Percentiles rank a stretch among this genome's conserved stretches.
phyloP scores from a whole-genome alignment of 805 yeast species.

The Ogataea pini region DNA sequence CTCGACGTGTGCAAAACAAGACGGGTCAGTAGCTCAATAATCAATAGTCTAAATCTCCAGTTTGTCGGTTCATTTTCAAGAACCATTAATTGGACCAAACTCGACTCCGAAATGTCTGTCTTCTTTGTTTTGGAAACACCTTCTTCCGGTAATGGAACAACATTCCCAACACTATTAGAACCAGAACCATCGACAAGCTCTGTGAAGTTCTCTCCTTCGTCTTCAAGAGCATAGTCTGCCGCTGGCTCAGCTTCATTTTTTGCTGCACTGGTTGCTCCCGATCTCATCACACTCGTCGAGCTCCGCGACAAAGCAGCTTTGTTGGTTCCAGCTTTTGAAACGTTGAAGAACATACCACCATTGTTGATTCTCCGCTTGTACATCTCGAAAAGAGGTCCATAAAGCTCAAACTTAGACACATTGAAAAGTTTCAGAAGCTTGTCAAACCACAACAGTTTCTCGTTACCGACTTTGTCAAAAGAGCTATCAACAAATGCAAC shows the following conservation, averaged over 20 bases:
- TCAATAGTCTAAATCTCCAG: slow-evolving; percentile 55
- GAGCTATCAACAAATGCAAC: slow-evolving; percentile 25
- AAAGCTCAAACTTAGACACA: slow-evolving; percentile 26
- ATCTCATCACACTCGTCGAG: background rate
- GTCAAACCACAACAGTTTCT: slow-evolving; percentile 31
- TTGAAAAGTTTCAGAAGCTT: slow-evolving; percentile 31
- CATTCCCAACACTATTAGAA: slow-evolving; percentile 10
- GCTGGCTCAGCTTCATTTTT: slow-evolving; percentile 11
- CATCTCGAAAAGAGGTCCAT: slow-evolving; percentile 23
- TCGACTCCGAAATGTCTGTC: slow-evolving; percentile 8
- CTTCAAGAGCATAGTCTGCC: slow-evolving; percentile 21
- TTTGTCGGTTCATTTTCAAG: slow-evolving; percentile 54
- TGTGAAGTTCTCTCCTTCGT: slow-evolving; percentile 26
- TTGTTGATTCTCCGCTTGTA: slow-evolving; percentile 34
- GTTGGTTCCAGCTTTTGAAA: background rate
- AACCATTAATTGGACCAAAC: slow-evolving; percentile 28
- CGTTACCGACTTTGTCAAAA: slow-evolving; percentile 13
- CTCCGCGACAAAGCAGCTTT: background rate
- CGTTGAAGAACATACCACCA: slow-evolving; percentile 33
- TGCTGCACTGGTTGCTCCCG: slow-evolving; percentile 8
- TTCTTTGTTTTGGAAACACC: background rate
- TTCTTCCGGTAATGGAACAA: background rate
- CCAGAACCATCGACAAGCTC: slow-evolving; percentile 19
- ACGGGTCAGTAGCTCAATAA: slow-evolving; percentile 47
- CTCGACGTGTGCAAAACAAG: slow-evolving; percentile 42